Percentiles rank a stretch among this genome's conserved stretches.
Evolutionary conservation across 208 protist genomes (phyloP).

Genomic region (Trichomonas vaginalis): DNA sequence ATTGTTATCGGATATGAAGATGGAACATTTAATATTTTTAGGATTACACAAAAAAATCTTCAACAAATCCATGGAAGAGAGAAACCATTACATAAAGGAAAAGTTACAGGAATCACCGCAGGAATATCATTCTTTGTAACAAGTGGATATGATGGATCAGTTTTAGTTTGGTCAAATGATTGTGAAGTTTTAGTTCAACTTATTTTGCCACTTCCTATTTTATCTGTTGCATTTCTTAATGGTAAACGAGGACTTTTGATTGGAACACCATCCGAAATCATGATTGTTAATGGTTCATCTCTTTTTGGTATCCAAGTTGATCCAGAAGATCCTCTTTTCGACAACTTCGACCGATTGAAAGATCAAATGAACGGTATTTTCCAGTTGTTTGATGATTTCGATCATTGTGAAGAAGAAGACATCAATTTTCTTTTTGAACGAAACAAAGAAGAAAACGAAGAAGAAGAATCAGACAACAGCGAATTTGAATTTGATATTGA

Average conservation of each 20-base stretch:
- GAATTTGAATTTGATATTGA: background rate
- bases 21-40: background rate
- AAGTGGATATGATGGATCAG: background rate
- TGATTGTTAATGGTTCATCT: background rate
- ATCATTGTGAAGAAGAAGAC: background rate
- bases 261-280: background rate
- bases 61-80: background rate
- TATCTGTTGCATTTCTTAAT: background rate
- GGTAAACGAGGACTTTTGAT: background rate
- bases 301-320: background rate
- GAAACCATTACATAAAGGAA: background rate
- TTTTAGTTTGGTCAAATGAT: background rate
- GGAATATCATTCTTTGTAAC: background rate
- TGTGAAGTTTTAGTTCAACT: background rate
- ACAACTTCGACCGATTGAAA: background rate
- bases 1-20: background rate
- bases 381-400: background rate
- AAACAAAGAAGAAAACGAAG: background rate
- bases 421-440: background rate
- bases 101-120: background rate
- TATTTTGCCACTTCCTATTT: background rate
- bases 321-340: background rate
- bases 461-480: background rate
- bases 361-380: background rate
- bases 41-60: background rate